These are phyloP conservation scores for Leccinum uliginosum DNA, from an alignment of 768 basidiomycete genomes.

Conservation along the genomic window DNA sequence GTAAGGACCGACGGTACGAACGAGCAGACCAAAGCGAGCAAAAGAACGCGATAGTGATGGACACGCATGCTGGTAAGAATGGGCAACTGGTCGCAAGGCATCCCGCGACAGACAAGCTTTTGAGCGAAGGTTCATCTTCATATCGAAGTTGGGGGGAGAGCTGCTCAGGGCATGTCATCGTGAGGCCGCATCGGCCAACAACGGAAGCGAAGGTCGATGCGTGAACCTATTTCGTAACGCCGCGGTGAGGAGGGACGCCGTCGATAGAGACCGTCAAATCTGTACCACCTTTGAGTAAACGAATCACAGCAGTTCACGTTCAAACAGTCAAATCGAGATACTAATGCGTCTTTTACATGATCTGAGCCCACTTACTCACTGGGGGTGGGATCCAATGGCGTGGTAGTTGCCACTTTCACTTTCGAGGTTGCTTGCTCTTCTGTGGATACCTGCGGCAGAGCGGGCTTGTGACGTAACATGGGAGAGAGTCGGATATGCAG, in stretches of 20 bases:
- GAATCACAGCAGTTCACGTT: not conserved
- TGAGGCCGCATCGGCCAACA: not conserved
- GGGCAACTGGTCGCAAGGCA: not conserved
- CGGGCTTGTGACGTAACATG: not conserved
- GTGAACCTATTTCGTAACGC: not conserved
- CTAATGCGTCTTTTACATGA: not conserved
- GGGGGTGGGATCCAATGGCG: not conserved
- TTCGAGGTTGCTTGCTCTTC: no score
- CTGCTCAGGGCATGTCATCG: not conserved
- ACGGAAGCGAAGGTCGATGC: not conserved
- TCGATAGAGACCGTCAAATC: constrained; percentile 1
- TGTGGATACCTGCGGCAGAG: not conserved
- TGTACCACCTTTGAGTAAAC: not conserved
- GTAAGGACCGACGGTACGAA: not conserved
- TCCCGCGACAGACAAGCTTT: not conserved
- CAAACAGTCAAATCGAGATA: not conserved
- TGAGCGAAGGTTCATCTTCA: not conserved
- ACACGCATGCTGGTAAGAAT: constrained; percentile 3
- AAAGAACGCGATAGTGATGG: not conserved
- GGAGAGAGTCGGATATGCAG: not conserved
- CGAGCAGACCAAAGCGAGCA: not conserved
- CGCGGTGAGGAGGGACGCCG: not conserved
- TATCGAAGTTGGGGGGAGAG: not conserved
- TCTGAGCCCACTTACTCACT: not conserved
- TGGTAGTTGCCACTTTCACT: not conserved